Conservation (phyloP, 768 basidiomycete species). For the Clavaria fumosa region DNA sequence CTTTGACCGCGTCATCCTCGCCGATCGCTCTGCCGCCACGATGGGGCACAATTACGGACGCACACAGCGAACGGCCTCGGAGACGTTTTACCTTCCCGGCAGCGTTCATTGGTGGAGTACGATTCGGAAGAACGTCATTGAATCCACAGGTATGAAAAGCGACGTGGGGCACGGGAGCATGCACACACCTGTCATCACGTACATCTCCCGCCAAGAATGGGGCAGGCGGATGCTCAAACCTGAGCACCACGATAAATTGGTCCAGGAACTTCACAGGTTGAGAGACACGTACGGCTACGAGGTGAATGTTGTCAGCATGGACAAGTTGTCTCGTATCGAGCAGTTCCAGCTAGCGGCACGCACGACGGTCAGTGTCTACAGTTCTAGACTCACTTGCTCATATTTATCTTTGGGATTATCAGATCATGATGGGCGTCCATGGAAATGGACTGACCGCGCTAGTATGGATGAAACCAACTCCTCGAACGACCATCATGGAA, state of each 20-base stretch:
- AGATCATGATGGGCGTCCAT: constrained; percentile 94
- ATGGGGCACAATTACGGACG: constrained; percentile 45
- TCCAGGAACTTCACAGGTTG: constrained; percentile 54
- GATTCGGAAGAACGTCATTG: constrained; percentile 54
- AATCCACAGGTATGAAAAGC: constrained; percentile 46
- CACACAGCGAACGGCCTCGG: constrained; percentile 64
- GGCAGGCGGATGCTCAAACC: constrained; percentile 65
- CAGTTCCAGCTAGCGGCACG: constrained; percentile 70
- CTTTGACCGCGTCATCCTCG: constrained; percentile 76
- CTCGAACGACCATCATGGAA: constrained; percentile 78
- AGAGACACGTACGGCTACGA: constrained; percentile 65
- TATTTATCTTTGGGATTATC: constrained; percentile 2
- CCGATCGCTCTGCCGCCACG: constrained; percentile 79
- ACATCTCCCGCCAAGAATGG: constrained; percentile 84
- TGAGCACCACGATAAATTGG: constrained; percentile 66
- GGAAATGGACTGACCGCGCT: constrained; percentile 83
- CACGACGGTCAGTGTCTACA: constrained; percentile 50
- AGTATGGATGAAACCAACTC: constrained; percentile 83
- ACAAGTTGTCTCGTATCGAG: constrained; percentile 63
- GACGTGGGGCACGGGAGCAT: constrained; percentile 30
- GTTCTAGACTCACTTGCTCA: background rate
- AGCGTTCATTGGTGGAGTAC: constrained; percentile 77
- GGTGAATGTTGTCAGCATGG: constrained; percentile 77
- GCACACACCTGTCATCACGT: constrained; percentile 72
- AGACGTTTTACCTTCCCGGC: constrained; percentile 60